Conservation (phyloP, 2,329 filamentous ascomycete genomes). For the Curvularia verruculosa region DNA sequence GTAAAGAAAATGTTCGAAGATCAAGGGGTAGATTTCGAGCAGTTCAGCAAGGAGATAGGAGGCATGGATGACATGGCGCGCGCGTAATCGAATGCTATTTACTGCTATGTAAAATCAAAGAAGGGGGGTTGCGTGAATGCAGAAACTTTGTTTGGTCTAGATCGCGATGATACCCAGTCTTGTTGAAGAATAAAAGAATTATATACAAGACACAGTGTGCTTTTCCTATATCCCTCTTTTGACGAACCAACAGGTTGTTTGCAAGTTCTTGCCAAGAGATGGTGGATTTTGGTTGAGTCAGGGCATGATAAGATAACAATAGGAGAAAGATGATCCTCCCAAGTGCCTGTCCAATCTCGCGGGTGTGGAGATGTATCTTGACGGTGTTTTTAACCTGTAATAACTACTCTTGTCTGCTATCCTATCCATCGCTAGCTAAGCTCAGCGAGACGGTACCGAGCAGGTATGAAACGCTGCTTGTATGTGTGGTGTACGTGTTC, state of each 20-base stretch:
- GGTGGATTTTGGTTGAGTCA: not conserved
- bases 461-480: not conserved
- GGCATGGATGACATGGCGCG: constrained; percentile 56
- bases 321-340: not conserved
- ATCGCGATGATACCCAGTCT: constrained; percentile 3
- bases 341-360: not conserved
- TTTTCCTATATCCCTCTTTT: not conserved
- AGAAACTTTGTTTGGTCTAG: not conserved
- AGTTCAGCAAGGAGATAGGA: constrained; percentile 74
- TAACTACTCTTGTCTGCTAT: not conserved
- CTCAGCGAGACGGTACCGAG: not conserved
- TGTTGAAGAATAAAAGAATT: not conserved
- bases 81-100: not conserved
- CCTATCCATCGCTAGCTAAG: not conserved
- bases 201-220: not conserved
- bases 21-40: constrained; percentile 81
- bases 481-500: not conserved
- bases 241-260: not conserved
- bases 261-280: not conserved
- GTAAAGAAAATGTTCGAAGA: constrained; percentile 76
- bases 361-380: not conserved
- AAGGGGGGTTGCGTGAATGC: not conserved
- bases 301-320: not conserved
- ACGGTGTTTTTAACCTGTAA: not conserved
- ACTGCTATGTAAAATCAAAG: not conserved